A percentile compares a stretch with the other conserved stretches of the same genome.
Conservation (phyloP, 192 early-diverging fungal genomes). For the Dissophora globulifera region DNA sequence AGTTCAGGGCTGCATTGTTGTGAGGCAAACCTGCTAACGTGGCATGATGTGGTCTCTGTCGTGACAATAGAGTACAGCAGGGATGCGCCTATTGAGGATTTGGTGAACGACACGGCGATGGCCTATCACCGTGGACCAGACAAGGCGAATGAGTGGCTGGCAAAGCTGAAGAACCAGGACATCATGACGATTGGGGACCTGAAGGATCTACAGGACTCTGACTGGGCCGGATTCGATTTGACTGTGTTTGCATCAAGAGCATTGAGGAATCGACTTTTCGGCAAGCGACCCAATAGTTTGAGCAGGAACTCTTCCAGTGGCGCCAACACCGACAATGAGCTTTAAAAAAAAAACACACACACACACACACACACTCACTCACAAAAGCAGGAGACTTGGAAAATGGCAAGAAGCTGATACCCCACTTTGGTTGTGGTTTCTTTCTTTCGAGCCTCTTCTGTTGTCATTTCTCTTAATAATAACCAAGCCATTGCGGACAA, state of each 20-base stretch:
- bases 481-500: no score
- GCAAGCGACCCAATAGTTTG: slow-evolving; percentile 40
- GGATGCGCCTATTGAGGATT: slow-evolving; percentile 72
- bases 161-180: slow-evolving; percentile 75
- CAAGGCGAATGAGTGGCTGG: slow-evolving; percentile 78
- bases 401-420: no score
- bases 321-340: slow-evolving; percentile 19
- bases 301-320: slow-evolving; percentile 17
- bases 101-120: slow-evolving; percentile 75
- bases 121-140: slow-evolving; percentile 73
- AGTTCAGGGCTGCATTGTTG: no score
- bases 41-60: background rate
- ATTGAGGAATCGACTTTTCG: slow-evolving; percentile 64
- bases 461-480: no score
- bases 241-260: slow-evolving; percentile 68
- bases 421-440: no score
- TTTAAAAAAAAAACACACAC: no score
- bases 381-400: no score
- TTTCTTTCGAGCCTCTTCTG: no score
- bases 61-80: slow-evolving; percentile 58
- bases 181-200: slow-evolving; percentile 84
- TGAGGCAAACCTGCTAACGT: no score
- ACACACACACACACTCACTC: no score
- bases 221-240: slow-evolving; percentile 73
- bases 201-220: slow-evolving; percentile 76